Percentiles rank a stretch among this genome's conserved stretches.
Evolutionary conservation across 2,329 filamentous ascomycete genomes (phyloP).

Genomic region (Alternaria incomplexa): DNA sequence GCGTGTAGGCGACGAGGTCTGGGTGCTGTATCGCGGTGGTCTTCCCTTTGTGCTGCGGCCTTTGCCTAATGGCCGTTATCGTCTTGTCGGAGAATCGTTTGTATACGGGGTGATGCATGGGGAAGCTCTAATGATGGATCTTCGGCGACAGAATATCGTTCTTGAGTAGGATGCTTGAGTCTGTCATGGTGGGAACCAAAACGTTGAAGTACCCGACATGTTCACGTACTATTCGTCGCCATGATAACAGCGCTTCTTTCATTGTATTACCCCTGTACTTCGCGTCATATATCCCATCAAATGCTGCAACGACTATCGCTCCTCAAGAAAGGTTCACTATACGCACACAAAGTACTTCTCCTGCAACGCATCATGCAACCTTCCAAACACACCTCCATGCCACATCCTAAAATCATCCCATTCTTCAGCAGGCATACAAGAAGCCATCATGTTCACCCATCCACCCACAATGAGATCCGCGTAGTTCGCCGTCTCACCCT

Average conservation of each 20-base stretch:
- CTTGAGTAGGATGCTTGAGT: conserved; percentile 10
- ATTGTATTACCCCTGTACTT: not conserved
- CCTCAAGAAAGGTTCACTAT: not conserved
- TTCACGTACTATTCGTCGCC: not conserved
- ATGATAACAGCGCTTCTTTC: not conserved
- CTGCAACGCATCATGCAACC: conserved; percentile 55
- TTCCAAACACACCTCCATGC: conserved; percentile 60
- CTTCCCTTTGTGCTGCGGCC: conserved; percentile 26
- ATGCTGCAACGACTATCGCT: not conserved
- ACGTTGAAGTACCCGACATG: not conserved
- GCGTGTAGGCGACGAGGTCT: conserved; percentile 25
- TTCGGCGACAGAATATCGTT: conserved; percentile 16
- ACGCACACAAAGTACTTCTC: conserved; percentile 26
- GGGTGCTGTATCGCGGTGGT: conserved; percentile 23
- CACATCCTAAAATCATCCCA: conserved; percentile 57
- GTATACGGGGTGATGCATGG: conserved; percentile 36
- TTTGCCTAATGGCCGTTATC: conserved; percentile 21
- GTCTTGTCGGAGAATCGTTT: conserved; percentile 32
- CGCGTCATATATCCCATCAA: not conserved
- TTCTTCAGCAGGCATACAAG: conserved; percentile 52
- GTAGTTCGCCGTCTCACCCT: conserved; percentile 56
- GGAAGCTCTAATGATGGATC: conserved; percentile 17
- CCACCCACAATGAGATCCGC: conserved; percentile 64
- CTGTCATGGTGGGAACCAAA: not conserved
- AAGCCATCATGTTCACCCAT: conserved; percentile 59